Evolutionary conservation across 2,329 filamentous ascomycete genomes (phyloP), one percentile per base, ranked within the genome.

Genomic region (Fusarium gaditjirri): DNA sequence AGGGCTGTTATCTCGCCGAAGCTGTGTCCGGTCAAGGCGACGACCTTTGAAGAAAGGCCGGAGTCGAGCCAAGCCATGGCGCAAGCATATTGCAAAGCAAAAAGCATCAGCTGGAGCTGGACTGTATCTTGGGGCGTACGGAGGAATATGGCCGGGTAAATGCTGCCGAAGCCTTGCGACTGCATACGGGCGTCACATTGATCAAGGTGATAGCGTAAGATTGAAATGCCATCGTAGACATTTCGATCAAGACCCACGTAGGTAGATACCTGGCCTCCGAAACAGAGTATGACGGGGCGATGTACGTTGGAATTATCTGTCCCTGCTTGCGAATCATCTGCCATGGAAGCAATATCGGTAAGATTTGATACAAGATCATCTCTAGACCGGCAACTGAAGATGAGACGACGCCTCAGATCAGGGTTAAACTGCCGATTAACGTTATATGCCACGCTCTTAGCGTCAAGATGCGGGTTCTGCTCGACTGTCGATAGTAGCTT

Each of bases 1-100:
- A 84, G 74, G 0, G 83, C 83, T 1, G 80, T 81, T 9, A 85
- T 73, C 72, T 85, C 80, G 6, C 43, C 43, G 19, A 46, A 46
- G 27, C 43, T 46, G 27, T 46, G 43, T 13, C 43, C 43, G 5
- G 27, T 31, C 27, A 46, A 14, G 6, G 43, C 27, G 13, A 46
- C 43, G 21, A 29, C 27, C 43, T 21, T 46, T 8, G 29, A 23
- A 12, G 46, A 23, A 5, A 46, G 27, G n/a, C 43, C 43, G 9
- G 43, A 46, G 35, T 53, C 49, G 23, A 53, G 35, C 49, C 49
- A 53, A 9, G 33, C 19, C 49, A 38, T 53, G 8, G 49, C 49
- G 8, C 49, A 53, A n/a, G 49, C 35, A 29, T 53, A 53, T 9
- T 53, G 49, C 2, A 41, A 10, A 6, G 33, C 49, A 39, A 53